Conservation (phyloP, 495 filamentous ascomycete genomes). For the Penicillium lagena region DNA sequence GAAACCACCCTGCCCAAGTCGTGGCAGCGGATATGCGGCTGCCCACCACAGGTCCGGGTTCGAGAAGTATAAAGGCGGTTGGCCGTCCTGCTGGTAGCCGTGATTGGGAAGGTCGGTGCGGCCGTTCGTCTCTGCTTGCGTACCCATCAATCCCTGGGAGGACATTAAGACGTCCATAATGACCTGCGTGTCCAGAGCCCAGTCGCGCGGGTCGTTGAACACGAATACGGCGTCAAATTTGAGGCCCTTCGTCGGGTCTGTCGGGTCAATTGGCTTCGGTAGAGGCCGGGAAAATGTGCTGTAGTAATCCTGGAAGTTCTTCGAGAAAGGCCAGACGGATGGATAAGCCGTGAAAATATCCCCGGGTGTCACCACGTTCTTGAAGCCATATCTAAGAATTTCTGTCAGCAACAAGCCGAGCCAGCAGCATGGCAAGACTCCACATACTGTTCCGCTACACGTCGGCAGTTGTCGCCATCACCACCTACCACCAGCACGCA, state of each 20-base stretch:
- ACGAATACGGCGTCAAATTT: constrained; percentile 83
- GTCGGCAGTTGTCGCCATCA: constrained; percentile 65
- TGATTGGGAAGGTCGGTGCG: constrained; percentile 53
- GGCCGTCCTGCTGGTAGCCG: constrained; percentile 71
- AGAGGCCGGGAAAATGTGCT: constrained; percentile 56
- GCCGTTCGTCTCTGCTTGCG: constrained; percentile 57
- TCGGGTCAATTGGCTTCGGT: constrained; percentile 24
- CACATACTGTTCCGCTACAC: constrained; percentile 58
- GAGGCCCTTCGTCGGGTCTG: constrained; percentile 40
- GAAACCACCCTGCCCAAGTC: constrained; percentile 92
- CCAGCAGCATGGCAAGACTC: neutral
- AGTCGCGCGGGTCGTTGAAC: constrained; percentile 89
- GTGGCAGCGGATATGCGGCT: constrained; percentile 72
- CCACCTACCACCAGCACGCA: constrained; percentile 79
- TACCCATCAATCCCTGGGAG: constrained; percentile 66
- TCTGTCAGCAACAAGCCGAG: neutral
- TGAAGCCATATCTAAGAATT: constrained; percentile 68
- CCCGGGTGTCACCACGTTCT: constrained; percentile 73
- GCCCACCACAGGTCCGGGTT: constrained; percentile 92
- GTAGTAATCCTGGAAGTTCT: constrained; percentile 55
- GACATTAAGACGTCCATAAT: constrained; percentile 78
- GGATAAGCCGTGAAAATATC: constrained; percentile 75
- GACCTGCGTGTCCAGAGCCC: constrained; percentile 81
- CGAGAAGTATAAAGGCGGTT: constrained; percentile 76
- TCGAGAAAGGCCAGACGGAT: constrained; percentile 72